Evolutionary conservation across 1,139 yeast species (phyloP).

Genomic region (Scheffersomyces illinoinensis): DNA sequence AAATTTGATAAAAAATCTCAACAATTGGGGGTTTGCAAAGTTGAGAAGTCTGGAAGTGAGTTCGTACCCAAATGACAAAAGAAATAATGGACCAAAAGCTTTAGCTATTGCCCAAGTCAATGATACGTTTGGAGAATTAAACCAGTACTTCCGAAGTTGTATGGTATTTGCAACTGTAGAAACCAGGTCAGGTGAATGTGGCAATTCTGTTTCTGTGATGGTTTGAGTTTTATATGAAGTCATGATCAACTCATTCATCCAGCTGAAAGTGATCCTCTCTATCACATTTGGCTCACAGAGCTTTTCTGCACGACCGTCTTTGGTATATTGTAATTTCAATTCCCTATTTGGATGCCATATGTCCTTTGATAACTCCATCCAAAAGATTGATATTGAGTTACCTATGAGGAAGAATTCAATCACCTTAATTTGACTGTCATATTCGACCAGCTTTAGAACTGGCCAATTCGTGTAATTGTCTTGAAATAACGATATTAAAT

Average conservation of each 20-base stretch:
- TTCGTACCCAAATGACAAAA: conserved; percentile 46
- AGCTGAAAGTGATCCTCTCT: conserved; percentile 53
- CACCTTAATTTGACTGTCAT: conserved; percentile 8
- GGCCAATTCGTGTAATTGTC: conserved; percentile 28
- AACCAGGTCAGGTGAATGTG: conserved; percentile 52
- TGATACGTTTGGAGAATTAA: conserved; percentile 18
- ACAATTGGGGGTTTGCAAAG: conserved; percentile 58
- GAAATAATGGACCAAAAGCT: conserved; percentile 50
- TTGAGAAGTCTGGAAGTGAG: conserved; percentile 44
- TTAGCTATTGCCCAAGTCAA: conserved; percentile 42
- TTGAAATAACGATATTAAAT: conserved; percentile 26
- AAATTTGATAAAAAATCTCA: conserved; percentile 49
- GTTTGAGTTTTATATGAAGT: conserved; percentile 51
- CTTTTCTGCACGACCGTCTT: conserved; percentile 10
- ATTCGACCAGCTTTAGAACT: conserved; percentile 17
- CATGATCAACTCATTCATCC: conserved; percentile 60
- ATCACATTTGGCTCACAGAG: conserved; percentile 48
- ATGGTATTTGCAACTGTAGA: conserved; percentile 34
- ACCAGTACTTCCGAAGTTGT: conserved; percentile 21
- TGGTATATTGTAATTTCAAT: conserved; percentile 17
- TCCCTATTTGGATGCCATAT: conserved; percentile 33
- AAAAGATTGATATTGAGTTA: conserved; percentile 21
- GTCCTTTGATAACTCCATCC: conserved; percentile 21
- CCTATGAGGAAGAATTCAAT: conserved; percentile 20
- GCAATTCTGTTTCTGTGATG: conserved; percentile 52